Percentiles rank a stretch among this genome's conserved stretches.
Evolutionary conservation across 1,139 yeast genomes (phyloP).

Genomic region (Saccharomycopsis hybrid): DNA sequence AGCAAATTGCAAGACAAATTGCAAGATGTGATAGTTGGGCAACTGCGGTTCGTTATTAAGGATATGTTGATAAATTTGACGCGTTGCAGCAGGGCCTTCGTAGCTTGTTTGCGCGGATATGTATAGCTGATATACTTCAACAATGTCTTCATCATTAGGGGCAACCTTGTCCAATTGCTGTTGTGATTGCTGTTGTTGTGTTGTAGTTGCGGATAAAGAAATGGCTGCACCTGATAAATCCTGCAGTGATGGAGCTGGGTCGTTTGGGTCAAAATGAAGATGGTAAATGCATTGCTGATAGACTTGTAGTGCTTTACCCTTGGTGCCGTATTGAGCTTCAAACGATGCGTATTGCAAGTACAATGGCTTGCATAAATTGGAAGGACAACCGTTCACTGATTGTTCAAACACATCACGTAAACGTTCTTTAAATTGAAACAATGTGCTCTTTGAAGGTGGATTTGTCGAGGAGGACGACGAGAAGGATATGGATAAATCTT

Average conservation of each 20-base stretch:
- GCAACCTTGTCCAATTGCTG: constrained; percentile 1
- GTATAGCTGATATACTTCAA: constrained; percentile 18
- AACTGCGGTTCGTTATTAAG: constrained; percentile 27
- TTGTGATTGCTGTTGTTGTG: neutral
- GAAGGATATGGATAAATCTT: neutral
- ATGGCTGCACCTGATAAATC: neutral
- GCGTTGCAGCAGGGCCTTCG: constrained; percentile 24
- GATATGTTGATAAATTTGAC: constrained; percentile 21
- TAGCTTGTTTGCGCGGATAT: constrained; percentile 24
- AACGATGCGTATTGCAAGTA: constrained; percentile 53
- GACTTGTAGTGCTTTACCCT: constrained; percentile 34
- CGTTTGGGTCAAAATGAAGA: constrained; percentile 27
- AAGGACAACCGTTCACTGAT: constrained; percentile 45
- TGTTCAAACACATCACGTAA: constrained; percentile 72
- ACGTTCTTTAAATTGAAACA: constrained; percentile 39
- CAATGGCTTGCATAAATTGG: constrained; percentile 41
- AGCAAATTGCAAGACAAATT: constrained; percentile 34
- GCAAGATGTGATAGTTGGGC: constrained; percentile 30
- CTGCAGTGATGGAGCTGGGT: constrained; percentile 1
- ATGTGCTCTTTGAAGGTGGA: constrained; percentile 22
- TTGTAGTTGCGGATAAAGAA: neutral
- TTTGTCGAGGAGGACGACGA: neutral
- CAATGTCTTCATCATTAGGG: constrained; percentile 10
- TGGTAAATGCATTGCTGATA: constrained; percentile 39
- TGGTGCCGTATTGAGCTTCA: constrained; percentile 37